Percentiles rank a stretch among this genome's conserved stretches.
phyloP scores from a whole-genome alignment of 495 filamentous ascomycete species.

The Aspergillus bertholletiae region DNA sequence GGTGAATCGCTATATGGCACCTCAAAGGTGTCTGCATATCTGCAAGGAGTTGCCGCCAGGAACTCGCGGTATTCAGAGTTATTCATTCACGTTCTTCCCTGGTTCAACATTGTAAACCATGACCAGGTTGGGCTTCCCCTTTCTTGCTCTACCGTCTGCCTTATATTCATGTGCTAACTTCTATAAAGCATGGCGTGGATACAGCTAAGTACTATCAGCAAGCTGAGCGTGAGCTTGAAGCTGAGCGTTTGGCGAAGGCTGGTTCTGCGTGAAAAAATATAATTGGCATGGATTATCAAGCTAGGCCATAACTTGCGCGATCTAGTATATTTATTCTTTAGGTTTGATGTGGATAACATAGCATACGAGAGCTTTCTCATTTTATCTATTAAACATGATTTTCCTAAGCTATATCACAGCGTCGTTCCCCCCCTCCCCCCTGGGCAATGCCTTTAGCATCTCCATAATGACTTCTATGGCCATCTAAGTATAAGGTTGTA shows the following conservation, averaged over 20 bases:
- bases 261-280: conserved; percentile 23
- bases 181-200: conserved; percentile 80
- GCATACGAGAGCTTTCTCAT: not conserved
- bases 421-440: too few species aligned
- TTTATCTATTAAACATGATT: not conserved
- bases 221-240: conserved; percentile 91
- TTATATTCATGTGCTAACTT: conserved; percentile 13
- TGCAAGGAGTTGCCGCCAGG: conserved; percentile 89
- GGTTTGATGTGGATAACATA: not conserved
- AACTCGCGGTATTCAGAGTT: conserved; percentile 88
- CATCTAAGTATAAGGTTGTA: not conserved
- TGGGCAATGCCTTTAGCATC: too few species aligned
- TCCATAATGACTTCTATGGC: not conserved
- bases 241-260: conserved; percentile 50
- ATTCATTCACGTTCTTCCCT: conserved; percentile 79
- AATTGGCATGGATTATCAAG: conserved; percentile 3
- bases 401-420: not conserved
- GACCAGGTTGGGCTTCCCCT: conserved; percentile 53
- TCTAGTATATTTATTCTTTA: conserved; percentile 28
- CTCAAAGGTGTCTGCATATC: conserved; percentile 70
- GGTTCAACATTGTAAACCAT: conserved; percentile 98
- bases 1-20: conserved; percentile 89
- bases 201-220: conserved; percentile 97
- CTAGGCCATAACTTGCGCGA: conserved; percentile 12
- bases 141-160: not conserved